phyloP scores from a whole-genome alignment of 176 grass and related monocot species.

The Zoysia pacifica region DNA sequence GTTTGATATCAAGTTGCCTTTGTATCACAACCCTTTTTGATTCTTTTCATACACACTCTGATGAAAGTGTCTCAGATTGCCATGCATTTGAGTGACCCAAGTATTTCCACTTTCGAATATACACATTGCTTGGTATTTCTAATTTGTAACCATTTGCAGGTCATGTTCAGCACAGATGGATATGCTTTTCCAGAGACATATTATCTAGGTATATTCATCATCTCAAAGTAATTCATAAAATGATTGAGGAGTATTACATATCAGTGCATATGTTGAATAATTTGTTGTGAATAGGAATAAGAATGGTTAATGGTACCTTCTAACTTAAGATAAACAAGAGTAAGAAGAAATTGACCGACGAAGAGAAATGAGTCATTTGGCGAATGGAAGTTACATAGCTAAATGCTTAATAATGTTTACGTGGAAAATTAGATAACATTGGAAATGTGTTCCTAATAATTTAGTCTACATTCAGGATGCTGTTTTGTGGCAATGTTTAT shows the following conservation, averaged over 20 bases:
- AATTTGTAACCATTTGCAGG: constrained; percentile 56
- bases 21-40: constrained; percentile 17
- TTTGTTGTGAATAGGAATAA: neutral
- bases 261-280: constrained; percentile 28
- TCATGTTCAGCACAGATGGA: constrained; percentile 98
- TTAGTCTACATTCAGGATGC: neutral
- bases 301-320: neutral
- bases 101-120: constrained; percentile 25
- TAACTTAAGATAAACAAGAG: constrained; percentile 13
- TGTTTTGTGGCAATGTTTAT: constrained; percentile 31
- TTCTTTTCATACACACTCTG: constrained; percentile 8
- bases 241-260: neutral
- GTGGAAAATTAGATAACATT: neutral
- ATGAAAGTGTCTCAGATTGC: neutral
- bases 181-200: constrained; percentile 98
- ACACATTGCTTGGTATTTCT: constrained; percentile 35
- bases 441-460: neutral
- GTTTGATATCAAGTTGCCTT: constrained; percentile 21
- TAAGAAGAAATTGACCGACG: neutral
- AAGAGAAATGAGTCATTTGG: neutral
- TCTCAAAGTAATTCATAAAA: constrained; percentile 22
- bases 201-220: constrained; percentile 70
- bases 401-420: neutral
- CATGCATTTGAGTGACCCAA: constrained; percentile 5
- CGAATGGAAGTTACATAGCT: neutral